These are phyloP conservation scores for Phytophthora sp. DNA, from an alignment of 352 stramenopile species.

Conservation along the genomic window DNA sequence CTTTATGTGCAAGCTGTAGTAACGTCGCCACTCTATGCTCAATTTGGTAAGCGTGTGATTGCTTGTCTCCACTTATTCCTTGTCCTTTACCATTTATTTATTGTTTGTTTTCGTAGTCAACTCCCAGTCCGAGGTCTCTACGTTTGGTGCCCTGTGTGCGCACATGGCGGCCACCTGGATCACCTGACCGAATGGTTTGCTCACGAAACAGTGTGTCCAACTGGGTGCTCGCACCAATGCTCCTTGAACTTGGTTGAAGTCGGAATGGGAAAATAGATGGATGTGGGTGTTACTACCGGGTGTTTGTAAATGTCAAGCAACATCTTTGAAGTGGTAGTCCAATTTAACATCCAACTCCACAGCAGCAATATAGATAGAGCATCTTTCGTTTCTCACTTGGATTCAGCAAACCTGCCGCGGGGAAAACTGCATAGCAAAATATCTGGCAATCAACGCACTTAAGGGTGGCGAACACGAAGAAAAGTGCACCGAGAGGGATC, in stretches of 20 bases:
- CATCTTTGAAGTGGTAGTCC: too few relatives aligned
- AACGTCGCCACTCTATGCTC: slow-evolving; percentile 84
- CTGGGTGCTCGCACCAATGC: slow-evolving; percentile 76
- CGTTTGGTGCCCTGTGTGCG: slow-evolving; percentile 93
- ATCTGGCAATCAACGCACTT: too few relatives aligned
- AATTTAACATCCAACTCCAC: too few relatives aligned
- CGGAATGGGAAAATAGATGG: slow-evolving; percentile 1
- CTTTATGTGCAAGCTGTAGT: slow-evolving; percentile 72
- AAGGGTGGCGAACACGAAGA: too few relatives aligned
- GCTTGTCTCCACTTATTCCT: not conserved
- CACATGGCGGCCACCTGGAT: slow-evolving; percentile 88
- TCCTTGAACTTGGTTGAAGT: slow-evolving; percentile 48
- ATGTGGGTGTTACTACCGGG: too few relatives aligned
- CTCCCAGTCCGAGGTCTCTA: slow-evolving; percentile 88
- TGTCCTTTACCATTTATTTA: slow-evolving; percentile 2
- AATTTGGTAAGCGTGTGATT: slow-evolving; percentile 70
- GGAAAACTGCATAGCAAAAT: too few relatives aligned
- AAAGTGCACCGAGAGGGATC: too few relatives aligned
- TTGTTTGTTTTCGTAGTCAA: slow-evolving; percentile 58
- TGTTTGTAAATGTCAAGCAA: too few relatives aligned
- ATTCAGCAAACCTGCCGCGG: too few relatives aligned
- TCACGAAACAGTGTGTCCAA: slow-evolving; percentile 70
- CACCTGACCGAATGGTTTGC: slow-evolving; percentile 86
- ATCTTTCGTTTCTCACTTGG: too few relatives aligned
- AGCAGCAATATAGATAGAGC: too few relatives aligned